Evolutionary conservation across 805 yeast genomes (phyloP).

Genomic region (Hanseniaspora singularis): DNA sequence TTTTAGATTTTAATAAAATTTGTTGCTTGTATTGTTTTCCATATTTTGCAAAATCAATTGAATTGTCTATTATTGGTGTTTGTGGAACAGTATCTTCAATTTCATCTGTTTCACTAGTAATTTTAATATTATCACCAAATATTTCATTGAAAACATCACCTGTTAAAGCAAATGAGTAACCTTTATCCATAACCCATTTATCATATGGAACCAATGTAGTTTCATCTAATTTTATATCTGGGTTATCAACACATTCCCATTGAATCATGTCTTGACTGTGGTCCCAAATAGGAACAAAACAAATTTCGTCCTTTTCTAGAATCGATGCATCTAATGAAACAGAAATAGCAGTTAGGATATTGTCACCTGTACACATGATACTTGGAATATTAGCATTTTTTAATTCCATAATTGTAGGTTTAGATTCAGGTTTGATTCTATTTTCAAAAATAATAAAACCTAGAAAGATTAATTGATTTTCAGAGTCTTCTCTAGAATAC

Average conservation of each 20-base stretch:
- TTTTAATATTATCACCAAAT: conserved; percentile 33
- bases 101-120: conserved; percentile 14
- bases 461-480: conserved; percentile 53
- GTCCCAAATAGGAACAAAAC: conserved; percentile 53
- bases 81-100: neutral
- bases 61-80: neutral
- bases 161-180: conserved; percentile 69
- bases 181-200: conserved; percentile 22
- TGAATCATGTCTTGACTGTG: conserved; percentile 30
- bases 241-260: conserved; percentile 62
- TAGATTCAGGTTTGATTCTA: conserved; percentile 63
- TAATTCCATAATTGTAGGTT: conserved; percentile 46
- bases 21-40: conserved; percentile 36
- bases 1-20: conserved; percentile 57
- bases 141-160: conserved; percentile 84
- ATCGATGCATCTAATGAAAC: conserved; percentile 79
- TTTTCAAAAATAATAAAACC: conserved; percentile 93
- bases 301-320: conserved; percentile 34
- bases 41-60: conserved; percentile 15
- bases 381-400: conserved; percentile 64
- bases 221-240: conserved; percentile 47
- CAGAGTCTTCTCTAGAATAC: conserved; percentile 52
- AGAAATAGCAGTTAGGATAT: conserved; percentile 83
- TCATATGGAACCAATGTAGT: conserved; percentile 42
- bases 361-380: conserved; percentile 97